A percentile compares a stretch with the other conserved stretches of the same genome.
These are phyloP conservation scores for Cenchrus americanus DNA, from an alignment of 176 grass and related monocot genomes.

Conservation along the genomic window DNA sequence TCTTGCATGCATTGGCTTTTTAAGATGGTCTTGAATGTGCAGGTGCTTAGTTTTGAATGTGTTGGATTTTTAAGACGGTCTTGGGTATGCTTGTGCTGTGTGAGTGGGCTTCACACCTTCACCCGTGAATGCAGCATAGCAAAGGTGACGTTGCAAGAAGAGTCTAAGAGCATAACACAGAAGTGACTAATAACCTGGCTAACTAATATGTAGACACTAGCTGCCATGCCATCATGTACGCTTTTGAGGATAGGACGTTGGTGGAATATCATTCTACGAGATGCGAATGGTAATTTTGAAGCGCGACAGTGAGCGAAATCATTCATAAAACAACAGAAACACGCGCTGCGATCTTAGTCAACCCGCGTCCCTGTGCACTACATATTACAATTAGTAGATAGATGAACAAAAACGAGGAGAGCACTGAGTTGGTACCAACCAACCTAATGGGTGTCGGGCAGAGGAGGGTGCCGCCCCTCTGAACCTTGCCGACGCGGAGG, in stretches of 20 bases:
- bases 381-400: no score
- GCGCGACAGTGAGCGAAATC: neutral
- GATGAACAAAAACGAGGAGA: neutral
- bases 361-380: neutral
- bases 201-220: no score
- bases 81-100: neutral
- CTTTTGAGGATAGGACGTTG: no score
- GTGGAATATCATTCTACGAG: neutral
- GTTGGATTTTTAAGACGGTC: neutral
- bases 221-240: no score
- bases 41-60: no score
- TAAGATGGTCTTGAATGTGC: no score
- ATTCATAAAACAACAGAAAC: neutral
- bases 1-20: neutral
- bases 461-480: constrained; percentile 57
- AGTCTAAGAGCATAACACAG: no score
- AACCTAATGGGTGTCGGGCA: constrained; percentile 83
- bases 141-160: no score
- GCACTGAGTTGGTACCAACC: neutral
- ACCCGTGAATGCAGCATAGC: no score
- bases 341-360: neutral
- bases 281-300: neutral
- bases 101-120: neutral
- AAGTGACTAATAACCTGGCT: no score
- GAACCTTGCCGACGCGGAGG: constrained; percentile 79